phyloP scores from a whole-genome alignment of 2,329 filamentous ascomycete genomes.

The Aspergillus ruber region DNA sequence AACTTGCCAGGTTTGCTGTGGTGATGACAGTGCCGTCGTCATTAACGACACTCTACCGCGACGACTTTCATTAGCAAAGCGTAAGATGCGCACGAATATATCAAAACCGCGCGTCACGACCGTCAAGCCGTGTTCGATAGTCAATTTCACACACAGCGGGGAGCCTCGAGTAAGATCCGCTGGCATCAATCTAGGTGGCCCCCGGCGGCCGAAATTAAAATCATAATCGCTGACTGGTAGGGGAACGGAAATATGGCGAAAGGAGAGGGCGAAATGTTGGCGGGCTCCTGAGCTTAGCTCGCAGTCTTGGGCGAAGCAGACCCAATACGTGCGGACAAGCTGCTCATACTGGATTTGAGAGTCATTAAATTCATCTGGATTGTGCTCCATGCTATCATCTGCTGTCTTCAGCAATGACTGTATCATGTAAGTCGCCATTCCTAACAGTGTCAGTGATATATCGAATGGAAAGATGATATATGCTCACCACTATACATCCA shows the following conservation, averaged over 20 bases:
- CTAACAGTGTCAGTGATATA: constrained; percentile 11
- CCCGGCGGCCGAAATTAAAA: constrained; percentile 25
- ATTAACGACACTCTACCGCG: constrained; percentile 18
- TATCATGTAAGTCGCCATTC: constrained; percentile 36
- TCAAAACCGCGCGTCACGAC: constrained; percentile 33
- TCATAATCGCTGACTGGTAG: constrained; percentile 31
- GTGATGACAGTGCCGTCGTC: constrained; percentile 6
- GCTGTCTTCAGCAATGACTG: constrained; percentile 31
- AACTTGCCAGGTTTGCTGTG: constrained; percentile 21
- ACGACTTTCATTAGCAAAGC: constrained; percentile 32
- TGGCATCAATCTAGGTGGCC: constrained; percentile 22
- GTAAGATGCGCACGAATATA: constrained; percentile 30
- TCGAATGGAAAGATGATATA: not conserved
- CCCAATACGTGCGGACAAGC: constrained; percentile 33
- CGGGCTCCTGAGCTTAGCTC: constrained; percentile 31
- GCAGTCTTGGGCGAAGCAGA: constrained; percentile 33
- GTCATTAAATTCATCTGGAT: constrained; percentile 27
- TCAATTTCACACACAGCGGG: constrained; percentile 14
- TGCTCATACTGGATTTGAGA: constrained; percentile 31
- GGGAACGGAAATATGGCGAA: constrained; percentile 31
- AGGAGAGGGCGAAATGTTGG: constrained; percentile 32
- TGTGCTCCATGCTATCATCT: constrained; percentile 33
- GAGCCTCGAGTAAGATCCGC: constrained; percentile 21
- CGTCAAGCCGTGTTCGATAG: constrained; percentile 28
- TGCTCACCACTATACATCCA: constrained; percentile 34